A percentile compares a stretch with the other conserved stretches of the same genome.
These are phyloP conservation scores for Volvox carteri DNA, from an alignment of 163 green algal genomes.

Conservation along the genomic window DNA sequence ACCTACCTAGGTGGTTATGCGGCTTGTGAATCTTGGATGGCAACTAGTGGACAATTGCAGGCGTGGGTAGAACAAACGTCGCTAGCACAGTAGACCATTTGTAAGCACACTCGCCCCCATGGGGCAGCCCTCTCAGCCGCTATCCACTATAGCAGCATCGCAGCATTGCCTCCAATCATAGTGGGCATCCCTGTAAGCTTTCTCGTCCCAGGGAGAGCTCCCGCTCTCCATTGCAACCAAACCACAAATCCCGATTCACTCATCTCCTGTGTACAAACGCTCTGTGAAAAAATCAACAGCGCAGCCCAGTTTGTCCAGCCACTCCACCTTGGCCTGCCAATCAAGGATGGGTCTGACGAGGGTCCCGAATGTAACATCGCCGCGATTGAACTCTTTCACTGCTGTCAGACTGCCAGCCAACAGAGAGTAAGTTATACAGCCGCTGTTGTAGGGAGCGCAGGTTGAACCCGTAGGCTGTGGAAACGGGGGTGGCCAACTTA, in stretches of 20 bases:
- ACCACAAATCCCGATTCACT: background rate
- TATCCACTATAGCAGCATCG: conserved; percentile 8
- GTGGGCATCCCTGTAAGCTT: background rate
- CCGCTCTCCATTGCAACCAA: background rate
- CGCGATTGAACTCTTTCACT: background rate
- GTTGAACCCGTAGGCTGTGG: background rate
- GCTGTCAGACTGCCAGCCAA: background rate
- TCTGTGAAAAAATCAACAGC: background rate
- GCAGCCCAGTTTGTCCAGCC: background rate
- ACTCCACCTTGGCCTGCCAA: background rate
- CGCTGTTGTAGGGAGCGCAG: background rate
- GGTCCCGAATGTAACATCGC: too few species aligned
- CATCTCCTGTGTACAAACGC: background rate
- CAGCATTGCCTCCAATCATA: background rate
- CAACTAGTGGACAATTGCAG: too few species aligned
- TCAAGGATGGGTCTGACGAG: background rate
- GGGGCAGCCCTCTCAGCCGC: conserved; percentile 2
- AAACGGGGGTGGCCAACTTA: too few species aligned
- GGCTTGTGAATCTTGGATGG: too few species aligned
- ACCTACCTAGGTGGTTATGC: too few species aligned
- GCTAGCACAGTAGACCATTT: too few species aligned
- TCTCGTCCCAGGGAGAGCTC: background rate
- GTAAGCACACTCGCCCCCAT: conserved; percentile 13
- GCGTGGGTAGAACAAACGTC: too few species aligned
- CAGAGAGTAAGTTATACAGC: background rate